Conservation (phyloP, 1,139 yeast species). For the Debaryomyces nepalensis region DNA sequence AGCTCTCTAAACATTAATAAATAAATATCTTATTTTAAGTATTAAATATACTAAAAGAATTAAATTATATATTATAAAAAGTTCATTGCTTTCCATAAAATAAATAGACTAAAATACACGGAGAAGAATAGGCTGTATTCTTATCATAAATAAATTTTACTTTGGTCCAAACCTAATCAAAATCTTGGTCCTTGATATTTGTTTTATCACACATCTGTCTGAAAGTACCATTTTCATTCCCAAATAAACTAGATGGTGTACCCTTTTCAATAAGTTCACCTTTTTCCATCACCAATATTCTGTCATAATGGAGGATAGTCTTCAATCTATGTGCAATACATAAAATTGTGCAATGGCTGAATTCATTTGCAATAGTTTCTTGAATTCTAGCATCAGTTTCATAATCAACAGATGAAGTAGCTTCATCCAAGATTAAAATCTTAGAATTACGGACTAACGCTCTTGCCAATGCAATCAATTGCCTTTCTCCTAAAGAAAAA, state of each 20-base stretch:
- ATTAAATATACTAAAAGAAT: too few species aligned
- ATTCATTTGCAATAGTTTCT: slow-evolving; percentile 49
- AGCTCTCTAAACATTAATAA: too few species aligned
- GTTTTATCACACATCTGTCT: slow-evolving; percentile 46
- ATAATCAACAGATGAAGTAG: slow-evolving; percentile 61
- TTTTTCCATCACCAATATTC: slow-evolving; percentile 56
- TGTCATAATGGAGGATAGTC: slow-evolving; percentile 55
- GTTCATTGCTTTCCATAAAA: background rate
- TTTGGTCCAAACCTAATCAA: slow-evolving; percentile 13
- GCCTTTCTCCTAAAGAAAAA: slow-evolving; percentile 60
- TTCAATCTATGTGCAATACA: slow-evolving; percentile 62
- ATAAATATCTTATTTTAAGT: too few species aligned
- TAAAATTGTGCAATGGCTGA: slow-evolving; percentile 51
- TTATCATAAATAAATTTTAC: background rate
- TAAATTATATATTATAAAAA: too few species aligned
- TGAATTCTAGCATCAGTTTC: slow-evolving; percentile 59
- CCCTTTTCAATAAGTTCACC: slow-evolving; percentile 57
- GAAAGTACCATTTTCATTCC: slow-evolving; percentile 39
- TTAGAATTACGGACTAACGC: slow-evolving; percentile 55
- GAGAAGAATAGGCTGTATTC: background rate
- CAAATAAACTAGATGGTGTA: slow-evolving; percentile 48
- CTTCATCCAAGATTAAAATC: slow-evolving; percentile 58
- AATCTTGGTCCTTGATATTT: slow-evolving; percentile 28
- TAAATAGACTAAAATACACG: background rate
- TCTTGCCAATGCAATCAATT: slow-evolving; percentile 56